Evolutionary conservation across 1,284 basidiomycete genomes (phyloP).

Genomic region (Ustilago bromivora): DNA sequence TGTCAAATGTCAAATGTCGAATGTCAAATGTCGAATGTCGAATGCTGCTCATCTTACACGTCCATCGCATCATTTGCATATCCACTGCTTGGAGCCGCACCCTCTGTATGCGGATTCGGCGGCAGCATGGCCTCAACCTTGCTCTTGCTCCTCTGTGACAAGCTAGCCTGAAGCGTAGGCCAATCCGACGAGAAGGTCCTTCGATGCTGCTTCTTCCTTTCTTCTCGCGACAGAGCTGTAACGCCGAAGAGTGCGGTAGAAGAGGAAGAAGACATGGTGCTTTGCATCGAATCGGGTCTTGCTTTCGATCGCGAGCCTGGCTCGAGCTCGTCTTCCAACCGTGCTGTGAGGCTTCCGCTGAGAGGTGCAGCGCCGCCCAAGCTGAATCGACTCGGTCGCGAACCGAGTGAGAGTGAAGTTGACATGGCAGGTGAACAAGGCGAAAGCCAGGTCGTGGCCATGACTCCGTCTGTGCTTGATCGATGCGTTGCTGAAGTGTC

Average conservation of each 20-base stretch:
- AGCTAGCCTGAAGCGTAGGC: slow-evolving; percentile 42
- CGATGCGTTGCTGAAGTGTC: not conserved
- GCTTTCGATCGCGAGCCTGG: slow-evolving; percentile 9
- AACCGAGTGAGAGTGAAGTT: slow-evolving; percentile 30
- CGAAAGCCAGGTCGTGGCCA: slow-evolving; percentile 14
- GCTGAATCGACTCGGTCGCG: slow-evolving; percentile 28
- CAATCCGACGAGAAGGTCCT: slow-evolving; percentile 54
- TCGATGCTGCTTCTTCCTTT: slow-evolving; percentile 53
- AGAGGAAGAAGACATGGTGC: slow-evolving; percentile 26
- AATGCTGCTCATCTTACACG: not conserved
- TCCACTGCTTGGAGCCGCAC: not conserved
- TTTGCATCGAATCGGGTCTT: slow-evolving; percentile 47
- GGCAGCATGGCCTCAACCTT: slow-evolving; percentile 14
- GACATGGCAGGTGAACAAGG: slow-evolving; percentile 30
- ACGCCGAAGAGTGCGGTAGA: slow-evolving; percentile 47
- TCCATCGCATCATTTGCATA: slow-evolving; percentile 3
- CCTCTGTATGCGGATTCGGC: slow-evolving; percentile 1
- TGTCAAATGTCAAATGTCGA: no score
- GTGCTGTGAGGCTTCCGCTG: slow-evolving; percentile 20
- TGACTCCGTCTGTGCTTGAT: not conserved
- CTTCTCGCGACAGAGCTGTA: slow-evolving; percentile 36
- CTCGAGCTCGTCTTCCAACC: slow-evolving; percentile 9
- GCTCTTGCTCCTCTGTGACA: slow-evolving; percentile 32
- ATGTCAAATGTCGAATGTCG: no score
- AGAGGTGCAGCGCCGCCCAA: slow-evolving; percentile 18